Conservation (phyloP, 768 basidiomycete genomes). For the Mycena maculata region DNA sequence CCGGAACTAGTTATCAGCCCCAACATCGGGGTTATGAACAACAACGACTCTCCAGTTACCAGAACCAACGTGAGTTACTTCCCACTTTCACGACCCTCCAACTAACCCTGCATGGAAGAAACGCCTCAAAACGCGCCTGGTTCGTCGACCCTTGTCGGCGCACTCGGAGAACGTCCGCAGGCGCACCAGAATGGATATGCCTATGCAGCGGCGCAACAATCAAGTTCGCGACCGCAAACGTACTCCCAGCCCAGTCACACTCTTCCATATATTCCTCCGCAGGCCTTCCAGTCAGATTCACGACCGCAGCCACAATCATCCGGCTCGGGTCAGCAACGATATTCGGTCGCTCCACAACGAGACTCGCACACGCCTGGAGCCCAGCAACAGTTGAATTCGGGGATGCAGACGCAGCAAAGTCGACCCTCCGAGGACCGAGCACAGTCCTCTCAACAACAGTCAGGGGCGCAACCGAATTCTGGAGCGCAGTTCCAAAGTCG, state of each 20-base stretch:
- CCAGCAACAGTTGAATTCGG: not conserved
- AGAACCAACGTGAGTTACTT: not conserved
- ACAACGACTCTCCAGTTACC: not conserved
- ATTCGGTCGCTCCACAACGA: not conserved
- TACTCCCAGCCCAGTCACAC: not conserved
- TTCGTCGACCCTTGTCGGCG: not conserved
- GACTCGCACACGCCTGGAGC: not conserved
- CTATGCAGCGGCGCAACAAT: not conserved
- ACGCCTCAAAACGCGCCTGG: not conserved
- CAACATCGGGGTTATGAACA: not conserved
- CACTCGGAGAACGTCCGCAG: not conserved
- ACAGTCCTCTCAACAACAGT: slow-evolving; percentile 11
- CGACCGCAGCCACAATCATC: not conserved
- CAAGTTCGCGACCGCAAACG: not conserved
- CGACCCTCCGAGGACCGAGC: not conserved
- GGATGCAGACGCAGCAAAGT: slow-evolving; percentile 3
- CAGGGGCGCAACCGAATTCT: not conserved
- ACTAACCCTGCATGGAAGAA: not conserved
- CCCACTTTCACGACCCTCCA: too few relatives aligned
- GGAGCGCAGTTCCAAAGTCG: not conserved
- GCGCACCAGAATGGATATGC: not conserved
- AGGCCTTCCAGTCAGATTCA: not conserved
- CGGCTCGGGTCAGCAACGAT: not conserved
- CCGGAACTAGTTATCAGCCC: not conserved
- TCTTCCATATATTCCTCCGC: not conserved